Evolutionary conservation across 2,329 filamentous ascomycete species (phyloP), one percentile per base, ranked within the genome.

Genomic region (Phoma sp.): DNA sequence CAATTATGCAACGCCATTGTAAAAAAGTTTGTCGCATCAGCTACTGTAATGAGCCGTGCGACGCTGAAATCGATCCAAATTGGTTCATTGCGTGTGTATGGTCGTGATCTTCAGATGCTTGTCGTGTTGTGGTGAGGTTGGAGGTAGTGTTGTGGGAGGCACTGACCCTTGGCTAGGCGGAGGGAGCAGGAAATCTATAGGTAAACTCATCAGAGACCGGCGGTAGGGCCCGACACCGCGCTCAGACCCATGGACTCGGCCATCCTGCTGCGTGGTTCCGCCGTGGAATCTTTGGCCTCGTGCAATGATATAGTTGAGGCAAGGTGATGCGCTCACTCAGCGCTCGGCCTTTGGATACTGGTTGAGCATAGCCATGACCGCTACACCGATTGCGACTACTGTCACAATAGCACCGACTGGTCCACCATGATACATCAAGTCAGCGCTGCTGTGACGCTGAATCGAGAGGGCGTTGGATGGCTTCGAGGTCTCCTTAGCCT

Each of bases 321-420:
- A 21, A 25, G 20, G 38, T n/a, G 2, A 36, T 36, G 26, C 17
- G 34, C 23, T 43, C 46, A 46, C 18, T 79, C 76, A 80, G 59
- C 77, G 71, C 50, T 80, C 78, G 14, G 74, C 69, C 56, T 78
- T 78, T 28, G 77, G 75, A 68, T 78, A 79, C 38, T 76, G 73
- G 50, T 76, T 76, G 34, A 76, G 65, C 62, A 70, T 75, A 25
- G 73, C 68, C 75, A 77, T 77, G 45, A 76, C 68, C 39, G 73
- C 74, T 14, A 76, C 68, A 49, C 75, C 75, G 23, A 76, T 62
- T 46, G 74, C 68, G 40, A 77, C 73, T n/a, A 76, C 72, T 7
- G 71, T 71, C 20, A 76, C 59, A 45, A 76, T 75, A 18, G 71
- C 72, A 28, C 74, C 71, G 30, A 69, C 73, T 7, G 75, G 74